A percentile compares a stretch with the other conserved stretches of the same genome.
phyloP scores from a whole-genome alignment of 2,329 filamentous ascomycete species.

The Rutstroemia sp. region DNA sequence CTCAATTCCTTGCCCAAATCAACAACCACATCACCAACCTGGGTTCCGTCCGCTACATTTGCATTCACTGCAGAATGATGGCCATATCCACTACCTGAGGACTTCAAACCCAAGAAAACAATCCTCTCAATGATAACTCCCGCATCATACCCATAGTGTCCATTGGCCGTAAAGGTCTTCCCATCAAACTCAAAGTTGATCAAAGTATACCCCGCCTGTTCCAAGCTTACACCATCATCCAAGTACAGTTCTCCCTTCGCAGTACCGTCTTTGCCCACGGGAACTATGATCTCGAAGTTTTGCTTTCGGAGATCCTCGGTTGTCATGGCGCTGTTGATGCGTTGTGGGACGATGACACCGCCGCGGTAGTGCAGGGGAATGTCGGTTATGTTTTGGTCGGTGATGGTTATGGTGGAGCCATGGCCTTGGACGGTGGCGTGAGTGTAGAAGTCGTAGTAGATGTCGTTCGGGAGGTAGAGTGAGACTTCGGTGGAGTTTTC shows the following conservation, averaged over 20 bases:
- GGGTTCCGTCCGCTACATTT: not conserved
- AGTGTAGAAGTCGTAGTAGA: slow-evolving; percentile 47
- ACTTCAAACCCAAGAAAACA: slow-evolving; percentile 39
- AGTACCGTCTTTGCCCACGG: slow-evolving; percentile 52
- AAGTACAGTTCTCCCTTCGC: slow-evolving; percentile 66
- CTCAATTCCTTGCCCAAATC: not conserved
- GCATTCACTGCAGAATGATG: not conserved
- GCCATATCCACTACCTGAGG: not conserved
- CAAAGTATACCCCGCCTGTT: slow-evolving; percentile 48
- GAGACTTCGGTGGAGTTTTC: slow-evolving; percentile 38
- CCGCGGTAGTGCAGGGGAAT: slow-evolving; percentile 64
- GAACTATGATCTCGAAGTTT: slow-evolving; percentile 65
- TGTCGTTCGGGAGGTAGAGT: slow-evolving; percentile 42
- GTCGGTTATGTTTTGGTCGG: slow-evolving; percentile 35
- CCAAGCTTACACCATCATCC: slow-evolving; percentile 66
- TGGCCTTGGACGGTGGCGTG: slow-evolving; percentile 36
- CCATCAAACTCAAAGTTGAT: slow-evolving; percentile 53
- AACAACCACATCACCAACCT: not conserved
- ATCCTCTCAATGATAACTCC: slow-evolving; percentile 40
- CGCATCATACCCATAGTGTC: slow-evolving; percentile 42
- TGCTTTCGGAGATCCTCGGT: slow-evolving; percentile 55
- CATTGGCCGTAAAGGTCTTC: slow-evolving; percentile 38
- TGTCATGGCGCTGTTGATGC: slow-evolving; percentile 50
- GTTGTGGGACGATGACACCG: slow-evolving; percentile 57
- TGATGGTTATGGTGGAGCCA: slow-evolving; percentile 33